phyloP scores from a whole-genome alignment of 2,329 filamentous ascomycete species.

The Apiospora koreana region DNA sequence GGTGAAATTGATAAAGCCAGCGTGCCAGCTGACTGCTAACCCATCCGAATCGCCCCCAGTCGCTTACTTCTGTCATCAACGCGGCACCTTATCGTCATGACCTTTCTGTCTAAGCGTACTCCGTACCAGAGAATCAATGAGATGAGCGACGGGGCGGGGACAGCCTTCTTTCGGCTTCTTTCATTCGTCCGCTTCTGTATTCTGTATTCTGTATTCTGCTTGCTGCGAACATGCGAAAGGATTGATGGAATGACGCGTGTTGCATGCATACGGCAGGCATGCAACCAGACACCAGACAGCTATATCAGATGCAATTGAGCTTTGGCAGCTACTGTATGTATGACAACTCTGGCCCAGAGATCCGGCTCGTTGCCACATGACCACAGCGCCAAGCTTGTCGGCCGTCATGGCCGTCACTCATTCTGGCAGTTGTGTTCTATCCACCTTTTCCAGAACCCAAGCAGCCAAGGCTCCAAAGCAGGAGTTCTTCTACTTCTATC shows the following conservation, averaged over 20 bases:
- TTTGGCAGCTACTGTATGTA: too few species aligned
- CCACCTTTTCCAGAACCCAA: constrained; percentile 3
- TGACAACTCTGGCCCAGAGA: background rate
- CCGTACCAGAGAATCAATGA: background rate
- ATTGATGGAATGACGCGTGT: too few species aligned
- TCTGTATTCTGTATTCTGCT: background rate
- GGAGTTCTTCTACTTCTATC: background rate
- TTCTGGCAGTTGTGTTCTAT: background rate
- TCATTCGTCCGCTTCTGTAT: background rate
- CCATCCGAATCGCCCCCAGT: background rate
- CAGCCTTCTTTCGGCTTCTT: background rate
- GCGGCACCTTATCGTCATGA: background rate
- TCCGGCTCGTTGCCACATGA: background rate
- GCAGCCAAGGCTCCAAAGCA: background rate
- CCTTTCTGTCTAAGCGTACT: background rate
- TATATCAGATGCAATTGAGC: background rate
- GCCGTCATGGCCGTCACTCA: background rate
- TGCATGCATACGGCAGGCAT: too few species aligned
- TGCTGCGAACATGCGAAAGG: background rate
- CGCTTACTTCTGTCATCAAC: background rate
- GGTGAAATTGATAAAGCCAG: too few species aligned
- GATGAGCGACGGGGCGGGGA: background rate
- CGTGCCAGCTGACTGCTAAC: too few species aligned
- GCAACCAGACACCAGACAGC: too few species aligned
- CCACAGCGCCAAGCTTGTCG: background rate